Evolutionary conservation across 2,329 filamentous ascomycete species (phyloP), one percentile per base, ranked within the genome.

Genomic region (Hypoxylon sp.): DNA sequence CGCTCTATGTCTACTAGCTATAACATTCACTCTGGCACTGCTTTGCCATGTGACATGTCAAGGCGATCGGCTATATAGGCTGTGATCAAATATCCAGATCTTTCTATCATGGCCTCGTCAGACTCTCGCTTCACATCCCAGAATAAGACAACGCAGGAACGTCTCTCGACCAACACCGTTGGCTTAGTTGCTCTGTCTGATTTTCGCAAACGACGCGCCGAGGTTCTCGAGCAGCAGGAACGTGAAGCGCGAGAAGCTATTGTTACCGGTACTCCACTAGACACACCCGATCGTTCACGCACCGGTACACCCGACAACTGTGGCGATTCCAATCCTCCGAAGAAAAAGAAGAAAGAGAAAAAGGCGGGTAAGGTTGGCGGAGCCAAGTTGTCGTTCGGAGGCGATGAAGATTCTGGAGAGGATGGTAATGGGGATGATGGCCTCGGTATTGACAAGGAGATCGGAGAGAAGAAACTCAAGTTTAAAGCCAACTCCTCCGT

Each of bases 191-290:
- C 93, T 64, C 90, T 98, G 47, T 94, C 93, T 72, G 96, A 98
- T 78, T 98, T 97, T 80, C 94, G 95, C 80, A 98, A 99, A 83
- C 91, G 96, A 66, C 93, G 95, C 80, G 94, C 94, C 74, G 94
- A 98, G 81, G 93, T 94, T n/a, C 84, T 97, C 52, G 95, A 98
- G 80, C 91, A 93, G 78, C 95, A 96, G 77, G 93, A 96, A 77
- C 89, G 92, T 75, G 93, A 96, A 76, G 91, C 89, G 11, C 89
- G 90, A 76, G 91, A 93, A 72, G 86, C 84, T 44, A 84, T 87
- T 26, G 77, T 87, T 61, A 79, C 81, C 60, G 78, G 78, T 14
- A 59, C 70, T 13, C 63, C 69, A 10, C 6, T 46, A 10, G 63
- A 83, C 50, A 85, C 84, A 48, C 84, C 85, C 44, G 84, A 86